Base-by-base conservation (phyloP, 1,139 yeast species). In the Diutina neorugosa region DNA sequence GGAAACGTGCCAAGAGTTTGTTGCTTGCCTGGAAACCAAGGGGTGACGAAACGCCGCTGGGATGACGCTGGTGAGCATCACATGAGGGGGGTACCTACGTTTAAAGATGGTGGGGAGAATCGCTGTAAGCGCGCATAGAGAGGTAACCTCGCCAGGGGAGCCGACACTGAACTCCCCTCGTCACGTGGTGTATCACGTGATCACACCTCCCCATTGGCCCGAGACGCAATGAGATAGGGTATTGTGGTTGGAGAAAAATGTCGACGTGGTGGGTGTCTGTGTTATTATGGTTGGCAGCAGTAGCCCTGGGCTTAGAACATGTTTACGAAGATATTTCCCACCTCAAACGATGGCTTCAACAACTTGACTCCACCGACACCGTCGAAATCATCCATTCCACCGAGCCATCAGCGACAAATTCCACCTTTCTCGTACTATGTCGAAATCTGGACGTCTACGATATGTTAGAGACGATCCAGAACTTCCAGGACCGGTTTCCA, bases 401-500 rank as follows among this genome's bases (percentile, higher is more conserved):
- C 6, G 3, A 6, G 16, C 27, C 12, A 5, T 1, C 16, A 6
- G 21, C 27, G 20, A 34, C 43, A 4, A 81, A 78, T 57, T 89
- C 88, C 19, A 82, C 91, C 0, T 80, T 88, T 60, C 82, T 87
- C 54, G 78, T 90, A 9, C 68, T 89, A 54, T 91, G 87, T 44
- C 73, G 94, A 58, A 86, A 86, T 64, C 66, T 71, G 57, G 96
- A 86, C 65, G 66, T 86, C 40, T 74, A 71, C 51, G 82, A 79
- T 2, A 85, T 89, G 14, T 68, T 85, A 54, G 71, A 74, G 58
- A 76, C 91, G 1, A 85, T 86, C 70, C 72, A 90, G 55, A 73
- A 80, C 41, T 71, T 84, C 54, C 93, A 86, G 66, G 88, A 84
- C 63, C 71, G 90, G 51, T 86, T 86, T 71, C 86, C 86, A 69